Conservation (phyloP, 306 rosid genomes). For the Gillenia trifoliata region DNA sequence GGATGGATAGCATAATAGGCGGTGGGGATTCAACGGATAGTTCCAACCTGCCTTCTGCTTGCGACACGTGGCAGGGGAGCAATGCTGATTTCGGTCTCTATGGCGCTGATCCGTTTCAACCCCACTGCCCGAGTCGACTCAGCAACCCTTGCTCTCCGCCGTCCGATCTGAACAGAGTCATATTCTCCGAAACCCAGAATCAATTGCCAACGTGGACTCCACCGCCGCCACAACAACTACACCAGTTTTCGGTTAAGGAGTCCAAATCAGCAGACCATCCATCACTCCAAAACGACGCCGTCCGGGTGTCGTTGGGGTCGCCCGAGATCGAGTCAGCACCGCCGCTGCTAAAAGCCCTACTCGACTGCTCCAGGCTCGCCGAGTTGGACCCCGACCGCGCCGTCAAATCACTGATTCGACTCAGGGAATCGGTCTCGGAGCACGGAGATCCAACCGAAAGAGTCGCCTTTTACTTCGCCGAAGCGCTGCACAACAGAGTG, state of each 20-base stretch:
- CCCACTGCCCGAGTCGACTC: slow-evolving; percentile 55
- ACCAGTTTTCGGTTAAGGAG: slow-evolving; percentile 28
- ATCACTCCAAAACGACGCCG: slow-evolving; percentile 15
- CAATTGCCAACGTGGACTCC: slow-evolving; percentile 45
- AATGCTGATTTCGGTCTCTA: slow-evolving; percentile 52
- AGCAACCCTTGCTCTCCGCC: slow-evolving; percentile 41
- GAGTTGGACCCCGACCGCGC: slow-evolving; percentile 67
- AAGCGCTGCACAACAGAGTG: slow-evolving; percentile 52
- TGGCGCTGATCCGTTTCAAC: slow-evolving; percentile 43
- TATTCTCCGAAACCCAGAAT: slow-evolving; percentile 36
- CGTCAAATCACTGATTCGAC: slow-evolving; percentile 39
- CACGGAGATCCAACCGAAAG: slow-evolving; percentile 80
- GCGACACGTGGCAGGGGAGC: slow-evolving; percentile 53
- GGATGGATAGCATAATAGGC: slow-evolving; percentile 87
- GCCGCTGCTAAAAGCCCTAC: slow-evolving; percentile 59
- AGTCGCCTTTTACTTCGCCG: slow-evolving; percentile 55
- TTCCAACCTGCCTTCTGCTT: slow-evolving; percentile 55
- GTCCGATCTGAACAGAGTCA: slow-evolving; percentile 64
- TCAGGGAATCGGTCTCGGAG: slow-evolving; percentile 53
- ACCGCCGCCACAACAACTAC: slow-evolving; percentile 23
- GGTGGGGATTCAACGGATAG: slow-evolving; percentile 76
- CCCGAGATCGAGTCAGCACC: slow-evolving; percentile 48
- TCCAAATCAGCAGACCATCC: slow-evolving; percentile 19
- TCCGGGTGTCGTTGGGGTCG: slow-evolving; percentile 31
- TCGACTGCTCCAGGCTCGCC: slow-evolving; percentile 52